Base-by-base conservation (phyloP, 345 rosid species). In the Lepidium aucheri region DNA sequence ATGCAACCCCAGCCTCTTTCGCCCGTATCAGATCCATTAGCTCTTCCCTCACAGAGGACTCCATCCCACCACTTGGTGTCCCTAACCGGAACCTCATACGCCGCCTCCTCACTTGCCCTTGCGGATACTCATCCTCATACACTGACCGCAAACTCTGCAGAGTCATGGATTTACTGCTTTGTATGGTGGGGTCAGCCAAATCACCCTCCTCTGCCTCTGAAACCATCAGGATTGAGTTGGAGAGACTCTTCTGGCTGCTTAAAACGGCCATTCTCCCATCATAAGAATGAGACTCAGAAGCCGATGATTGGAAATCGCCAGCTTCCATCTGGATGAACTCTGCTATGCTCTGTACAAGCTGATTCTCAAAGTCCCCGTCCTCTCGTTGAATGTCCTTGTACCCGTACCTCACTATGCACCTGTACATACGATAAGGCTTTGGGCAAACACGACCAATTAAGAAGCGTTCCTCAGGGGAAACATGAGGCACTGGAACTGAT, bases 321-420 rank as follows among this genome's bases (percentile, higher is more conserved):
- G 97, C 90, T 75, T 90, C 98, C 97, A 86, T 90, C 79, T 85
- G 94, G 60, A 93, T 87, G 79, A 93, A 93, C 85, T 93, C 98
- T 0, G 94, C 96, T 76, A 90, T 93, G 90, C 91, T 87, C 60
- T 84, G 87, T 68, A 93, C 82, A 33, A 93, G 80, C 77, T 79
- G 84, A 75, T 86, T 79, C 84, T 90, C 98, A 46, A 93, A 93
- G 79, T 86, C 77, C 12, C 81, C 90, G 60, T 85, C 87, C 45
- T 90, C 96, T 18, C 85, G 82, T 64, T 84, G 97, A 65, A 87
- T 83, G 76, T 90, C 98, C 76, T 85, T 90, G 84, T 93, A 90
- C 54, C 98, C 98, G 73, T 93, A 93, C 75, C 98, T 82, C 50
- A 93, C 87, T 43, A 90, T 85, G 80, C 98, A 93, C 75, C 97